A percentile compares a stretch with the other conserved stretches of the same genome.
Evolutionary conservation across 495 filamentous ascomycete genomes (phyloP).

Genomic region (Recurvomyces mirabilis): DNA sequence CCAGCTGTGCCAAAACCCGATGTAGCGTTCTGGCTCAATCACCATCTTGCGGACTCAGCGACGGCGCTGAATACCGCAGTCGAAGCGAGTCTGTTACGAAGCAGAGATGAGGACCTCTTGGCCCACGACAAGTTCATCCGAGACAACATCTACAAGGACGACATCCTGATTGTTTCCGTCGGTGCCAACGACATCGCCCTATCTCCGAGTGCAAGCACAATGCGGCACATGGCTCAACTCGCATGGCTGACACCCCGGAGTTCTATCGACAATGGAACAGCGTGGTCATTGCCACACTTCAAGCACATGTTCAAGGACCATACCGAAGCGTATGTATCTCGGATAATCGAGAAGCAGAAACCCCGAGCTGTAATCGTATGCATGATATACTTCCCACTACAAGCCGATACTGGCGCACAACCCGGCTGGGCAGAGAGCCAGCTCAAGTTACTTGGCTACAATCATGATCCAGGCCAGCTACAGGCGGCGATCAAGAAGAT

Average conservation of each 20-base stretch:
- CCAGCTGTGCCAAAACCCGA: constrained; percentile 21
- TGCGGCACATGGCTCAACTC: constrained; percentile 23
- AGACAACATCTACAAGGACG: constrained; percentile 21
- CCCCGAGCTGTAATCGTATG: constrained; percentile 27
- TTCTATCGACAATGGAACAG: constrained; percentile 21
- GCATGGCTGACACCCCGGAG: constrained; percentile 21
- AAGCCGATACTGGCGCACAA: constrained; percentile 14
- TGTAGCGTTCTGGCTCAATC: constrained; percentile 30
- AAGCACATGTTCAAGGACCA: constrained; percentile 20
- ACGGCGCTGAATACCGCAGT: constrained; percentile 26
- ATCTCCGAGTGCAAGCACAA: constrained; percentile 18
- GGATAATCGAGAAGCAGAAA: constrained; percentile 20
- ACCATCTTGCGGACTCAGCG: constrained; percentile 22
- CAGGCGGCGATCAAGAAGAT: constrained; percentile 26
- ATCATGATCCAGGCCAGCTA: constrained; percentile 21
- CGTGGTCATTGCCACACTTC: constrained; percentile 23
- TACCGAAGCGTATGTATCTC: constrained; percentile 19
- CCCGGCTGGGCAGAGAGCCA: constrained; percentile 26
- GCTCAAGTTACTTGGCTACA: constrained; percentile 24
- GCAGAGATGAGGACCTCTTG: constrained; percentile 20
- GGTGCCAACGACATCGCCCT: constrained; percentile 30
- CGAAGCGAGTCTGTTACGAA: constrained; percentile 23
- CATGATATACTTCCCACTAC: constrained; percentile 31
- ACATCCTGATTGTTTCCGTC: constrained; percentile 28
- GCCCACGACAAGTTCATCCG: constrained; percentile 28